These are phyloP conservation scores for Agapanthus africanus DNA, from an alignment of 106 monocot species.

Conservation along the genomic window DNA sequence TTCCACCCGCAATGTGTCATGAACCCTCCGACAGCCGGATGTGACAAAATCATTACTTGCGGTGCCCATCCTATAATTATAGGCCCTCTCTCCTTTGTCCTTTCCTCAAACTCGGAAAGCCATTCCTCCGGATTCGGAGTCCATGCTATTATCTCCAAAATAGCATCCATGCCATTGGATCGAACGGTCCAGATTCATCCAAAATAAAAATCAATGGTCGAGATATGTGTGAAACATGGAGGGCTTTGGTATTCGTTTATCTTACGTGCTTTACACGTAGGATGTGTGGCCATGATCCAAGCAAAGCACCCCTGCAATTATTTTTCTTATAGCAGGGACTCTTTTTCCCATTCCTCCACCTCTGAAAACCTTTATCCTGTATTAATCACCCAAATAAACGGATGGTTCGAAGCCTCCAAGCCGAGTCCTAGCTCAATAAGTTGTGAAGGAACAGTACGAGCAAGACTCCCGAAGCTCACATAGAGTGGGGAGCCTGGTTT, in stretches of 20 bases:
- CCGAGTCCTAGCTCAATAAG: conserved; percentile 19
- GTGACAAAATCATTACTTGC: conserved; percentile 11
- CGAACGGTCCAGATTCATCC: no score
- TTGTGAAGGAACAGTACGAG: neutral
- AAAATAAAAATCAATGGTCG: no score
- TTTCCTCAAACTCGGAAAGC: conserved; percentile 4
- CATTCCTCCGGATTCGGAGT: no score
- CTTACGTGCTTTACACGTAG: no score
- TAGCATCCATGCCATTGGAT: no score
- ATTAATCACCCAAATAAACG: conserved; percentile 34
- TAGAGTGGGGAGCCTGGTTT: conserved; percentile 27
- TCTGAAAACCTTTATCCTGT: conserved; percentile 8
- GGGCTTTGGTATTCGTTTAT: no score
- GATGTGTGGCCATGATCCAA: no score
- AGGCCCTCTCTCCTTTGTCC: conserved; percentile 7
- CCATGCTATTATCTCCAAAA: no score
- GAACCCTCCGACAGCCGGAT: conserved; percentile 30
- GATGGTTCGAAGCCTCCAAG: conserved; percentile 31
- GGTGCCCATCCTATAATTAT: conserved; percentile 18
- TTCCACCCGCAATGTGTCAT: conserved; percentile 26
- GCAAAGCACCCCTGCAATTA: no score
- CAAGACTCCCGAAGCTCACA: conserved; percentile 48
- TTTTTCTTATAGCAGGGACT: no score
- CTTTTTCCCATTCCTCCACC: conserved; percentile 19
- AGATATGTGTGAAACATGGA: no score